phyloP scores from a whole-genome alignment of 2,329 filamentous ascomycete genomes.

The Aspergillus texensis region DNA sequence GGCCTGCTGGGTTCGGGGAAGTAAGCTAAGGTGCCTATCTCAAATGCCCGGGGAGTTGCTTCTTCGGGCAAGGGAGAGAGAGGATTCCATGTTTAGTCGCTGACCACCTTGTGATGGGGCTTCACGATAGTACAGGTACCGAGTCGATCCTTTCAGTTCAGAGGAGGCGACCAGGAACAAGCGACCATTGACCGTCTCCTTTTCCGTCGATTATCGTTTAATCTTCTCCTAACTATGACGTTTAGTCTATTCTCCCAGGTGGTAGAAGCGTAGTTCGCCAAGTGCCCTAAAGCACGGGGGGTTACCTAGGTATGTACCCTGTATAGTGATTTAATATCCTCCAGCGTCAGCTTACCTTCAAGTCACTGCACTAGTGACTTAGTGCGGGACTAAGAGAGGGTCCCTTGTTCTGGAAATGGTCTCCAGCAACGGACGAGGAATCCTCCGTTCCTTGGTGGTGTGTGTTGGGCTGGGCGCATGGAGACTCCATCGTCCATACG shows the following conservation, averaged over 20 bases:
- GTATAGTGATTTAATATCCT: background rate
- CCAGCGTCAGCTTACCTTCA: background rate
- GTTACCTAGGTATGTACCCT: background rate
- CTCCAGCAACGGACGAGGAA: constrained; percentile 11
- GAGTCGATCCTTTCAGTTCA: background rate
- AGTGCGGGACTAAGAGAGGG: background rate
- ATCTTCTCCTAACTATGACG: background rate
- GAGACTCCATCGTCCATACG: constrained; percentile 1
- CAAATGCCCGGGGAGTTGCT: background rate
- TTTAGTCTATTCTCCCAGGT: background rate
- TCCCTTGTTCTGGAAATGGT: constrained; percentile 15
- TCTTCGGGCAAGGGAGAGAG: background rate
- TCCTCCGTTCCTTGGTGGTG: constrained; percentile 9
- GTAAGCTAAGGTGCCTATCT: background rate
- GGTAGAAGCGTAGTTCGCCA: constrained; percentile 4
- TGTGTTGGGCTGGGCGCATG: background rate
- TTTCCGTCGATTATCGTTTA: background rate
- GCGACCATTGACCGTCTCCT: background rate
- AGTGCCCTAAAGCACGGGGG: background rate
- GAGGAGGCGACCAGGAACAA: background rate
- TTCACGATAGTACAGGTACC: background rate
- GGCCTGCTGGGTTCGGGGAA: background rate
- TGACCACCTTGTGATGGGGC: background rate
- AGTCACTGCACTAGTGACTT: background rate
- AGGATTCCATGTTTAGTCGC: background rate